A percentile compares a stretch with the other conserved stretches of the same genome.
phyloP scores from a whole-genome alignment of 306 rosid genomes.

The Quercus alba region DNA sequence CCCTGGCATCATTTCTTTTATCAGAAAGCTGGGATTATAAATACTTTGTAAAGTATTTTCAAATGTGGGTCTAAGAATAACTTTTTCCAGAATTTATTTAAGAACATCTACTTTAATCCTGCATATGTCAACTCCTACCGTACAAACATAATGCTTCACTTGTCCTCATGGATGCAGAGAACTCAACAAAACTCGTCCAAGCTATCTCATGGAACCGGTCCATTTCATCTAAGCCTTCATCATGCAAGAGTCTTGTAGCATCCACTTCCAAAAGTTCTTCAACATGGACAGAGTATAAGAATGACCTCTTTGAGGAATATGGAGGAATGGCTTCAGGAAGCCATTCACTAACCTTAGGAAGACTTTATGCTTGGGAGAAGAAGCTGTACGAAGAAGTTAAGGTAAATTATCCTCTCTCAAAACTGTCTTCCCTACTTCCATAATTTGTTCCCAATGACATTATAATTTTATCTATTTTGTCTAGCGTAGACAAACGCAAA shows the following conservation, averaged over 20 bases:
- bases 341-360: slow-evolving; percentile 80
- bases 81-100: neutral
- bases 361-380: slow-evolving; percentile 97
- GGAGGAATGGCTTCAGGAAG: slow-evolving; percentile 94
- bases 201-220: slow-evolving; percentile 78
- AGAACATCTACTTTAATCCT: neutral
- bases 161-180: slow-evolving; percentile 51
- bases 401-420: slow-evolving; percentile 38
- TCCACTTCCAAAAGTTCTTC: slow-evolving; percentile 58
- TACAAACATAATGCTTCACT: slow-evolving; percentile 20
- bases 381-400: slow-evolving; percentile 92
- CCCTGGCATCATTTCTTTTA: neutral
- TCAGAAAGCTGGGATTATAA: neutral
- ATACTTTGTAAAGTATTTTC: neutral
- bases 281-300: slow-evolving; percentile 70
- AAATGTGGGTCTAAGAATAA: neutral
- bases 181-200: slow-evolving; percentile 79
- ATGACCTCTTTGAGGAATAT: slow-evolving; percentile 77
- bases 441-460: neutral
- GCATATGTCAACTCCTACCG: slow-evolving; percentile 11
- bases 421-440: neutral
- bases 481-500: neutral
- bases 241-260: slow-evolving; percentile 82
- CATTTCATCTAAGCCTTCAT: slow-evolving; percentile 57
- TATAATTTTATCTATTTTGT: neutral